Percentiles rank a stretch among this genome's conserved stretches.
phyloP scores from a whole-genome alignment of 2,329 filamentous ascomycete genomes.

The Phyllosticta capitalensis region DNA sequence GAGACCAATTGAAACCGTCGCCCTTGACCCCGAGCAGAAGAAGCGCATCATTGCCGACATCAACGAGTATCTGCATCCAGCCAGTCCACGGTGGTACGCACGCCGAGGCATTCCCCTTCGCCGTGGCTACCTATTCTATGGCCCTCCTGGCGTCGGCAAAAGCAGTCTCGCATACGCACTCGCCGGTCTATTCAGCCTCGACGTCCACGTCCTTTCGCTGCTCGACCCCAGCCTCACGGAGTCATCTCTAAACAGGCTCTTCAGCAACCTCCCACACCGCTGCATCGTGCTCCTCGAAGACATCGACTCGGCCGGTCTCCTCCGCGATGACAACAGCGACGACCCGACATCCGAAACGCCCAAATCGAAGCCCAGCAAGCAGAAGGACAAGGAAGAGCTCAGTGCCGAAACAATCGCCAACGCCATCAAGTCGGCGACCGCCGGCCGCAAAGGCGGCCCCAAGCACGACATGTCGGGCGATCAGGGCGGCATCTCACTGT shows the following conservation, averaged over 20 bases:
- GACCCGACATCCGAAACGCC: constrained; percentile 14
- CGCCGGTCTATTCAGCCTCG: constrained; percentile 38
- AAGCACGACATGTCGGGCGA: constrained; percentile 15
- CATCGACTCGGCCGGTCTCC: constrained; percentile 38
- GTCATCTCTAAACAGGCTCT: constrained; percentile 44
- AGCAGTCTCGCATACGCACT: constrained; percentile 34
- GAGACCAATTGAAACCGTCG: constrained; percentile 64
- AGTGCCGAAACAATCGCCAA: constrained; percentile 14
- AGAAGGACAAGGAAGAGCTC: constrained; percentile 12
- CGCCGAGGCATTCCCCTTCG: constrained; percentile 79
- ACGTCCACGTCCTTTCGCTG: constrained; percentile 37
- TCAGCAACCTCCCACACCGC: constrained; percentile 33
- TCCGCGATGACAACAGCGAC: constrained; percentile 25
- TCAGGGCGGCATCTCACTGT: constrained; percentile 56
- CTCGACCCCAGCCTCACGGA: constrained; percentile 66
- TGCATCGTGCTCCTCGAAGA: constrained; percentile 40
- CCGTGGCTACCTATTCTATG: constrained; percentile 69
- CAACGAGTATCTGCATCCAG: constrained; percentile 66
- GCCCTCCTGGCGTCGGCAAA: constrained; percentile 70
- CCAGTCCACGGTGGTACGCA: constrained; percentile 69
- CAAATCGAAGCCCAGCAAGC: not conserved
- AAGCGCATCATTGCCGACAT: constrained; percentile 58
- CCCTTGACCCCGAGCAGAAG: constrained; percentile 60
- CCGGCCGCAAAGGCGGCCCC: not conserved
- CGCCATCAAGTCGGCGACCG: constrained; percentile 11